Evolutionary conservation across 208 protist genomes (phyloP).

Genomic region (Strigomonas oncopelti): DNA sequence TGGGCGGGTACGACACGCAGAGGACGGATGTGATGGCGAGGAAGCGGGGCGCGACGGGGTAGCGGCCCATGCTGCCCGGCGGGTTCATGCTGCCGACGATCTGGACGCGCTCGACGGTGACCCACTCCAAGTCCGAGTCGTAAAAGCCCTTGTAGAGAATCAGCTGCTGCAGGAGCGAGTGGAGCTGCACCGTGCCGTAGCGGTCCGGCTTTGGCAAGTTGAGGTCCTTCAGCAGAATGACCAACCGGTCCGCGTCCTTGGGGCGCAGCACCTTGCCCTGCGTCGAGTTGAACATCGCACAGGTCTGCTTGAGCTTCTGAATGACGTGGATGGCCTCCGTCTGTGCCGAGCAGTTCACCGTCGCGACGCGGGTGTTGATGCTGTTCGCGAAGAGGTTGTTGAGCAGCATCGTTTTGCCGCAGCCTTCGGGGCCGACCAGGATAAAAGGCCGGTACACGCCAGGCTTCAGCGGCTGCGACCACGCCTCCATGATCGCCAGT

Average conservation of each 20-base stretch:
- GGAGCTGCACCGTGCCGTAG: conserved; percentile 96
- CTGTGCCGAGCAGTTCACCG: conserved; percentile 95
- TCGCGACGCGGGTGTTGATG: conserved; percentile 78
- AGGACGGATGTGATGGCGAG: conserved; percentile 94
- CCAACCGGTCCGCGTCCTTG: conserved; percentile 92
- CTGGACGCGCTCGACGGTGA: conserved; percentile 93
- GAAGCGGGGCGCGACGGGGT: conserved; percentile 93
- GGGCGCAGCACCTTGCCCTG: conserved; percentile 94
- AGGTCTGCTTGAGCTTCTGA: conserved; percentile 95
- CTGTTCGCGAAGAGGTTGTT: conserved; percentile 77
- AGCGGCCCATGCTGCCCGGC: conserved; percentile 91
- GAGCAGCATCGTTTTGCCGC: conserved; percentile 95
- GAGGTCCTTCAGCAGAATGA: conserved; percentile 96
- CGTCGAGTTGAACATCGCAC: conserved; percentile 88
- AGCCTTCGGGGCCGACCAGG: conserved; percentile 95
- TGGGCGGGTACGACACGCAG: conserved; percentile 91
- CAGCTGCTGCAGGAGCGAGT: conserved; percentile 97
- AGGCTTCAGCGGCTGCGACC: conserved; percentile 72
- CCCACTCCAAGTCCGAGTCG: conserved; percentile 94
- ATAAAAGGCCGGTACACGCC: conserved; percentile 92
- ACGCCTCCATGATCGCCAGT: conserved; percentile 89
- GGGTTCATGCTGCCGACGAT: conserved; percentile 97
- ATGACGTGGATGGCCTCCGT: conserved; percentile 94
- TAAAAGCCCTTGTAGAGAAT: conserved; percentile 96
- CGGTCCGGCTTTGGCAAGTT: conserved; percentile 97